These are phyloP conservation scores for Fusarium sp. DNA, from an alignment of 2,329 filamentous ascomycete species.

Conservation along the genomic window DNA sequence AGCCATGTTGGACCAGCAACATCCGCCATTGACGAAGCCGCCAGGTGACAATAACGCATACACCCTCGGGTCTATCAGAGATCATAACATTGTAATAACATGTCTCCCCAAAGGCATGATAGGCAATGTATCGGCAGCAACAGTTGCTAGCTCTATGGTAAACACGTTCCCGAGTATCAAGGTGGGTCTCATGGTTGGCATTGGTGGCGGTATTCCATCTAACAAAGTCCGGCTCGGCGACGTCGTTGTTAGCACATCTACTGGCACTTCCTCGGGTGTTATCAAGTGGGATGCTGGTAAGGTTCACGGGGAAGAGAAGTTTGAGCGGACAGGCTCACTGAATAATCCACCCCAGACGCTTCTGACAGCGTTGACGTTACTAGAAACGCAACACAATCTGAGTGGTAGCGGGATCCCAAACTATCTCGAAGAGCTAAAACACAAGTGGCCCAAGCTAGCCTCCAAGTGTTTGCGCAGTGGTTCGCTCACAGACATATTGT, in stretches of 20 bases:
- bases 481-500: no score
- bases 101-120: background rate
- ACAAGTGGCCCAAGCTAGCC: no score
- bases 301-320: no score
- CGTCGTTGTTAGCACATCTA: background rate
- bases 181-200: background rate
- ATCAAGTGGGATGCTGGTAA: no score
- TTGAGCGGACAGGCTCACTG: no score
- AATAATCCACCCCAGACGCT: no score
- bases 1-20: constrained; percentile 17
- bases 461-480: no score
- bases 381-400: no score
- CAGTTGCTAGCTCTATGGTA: background rate
- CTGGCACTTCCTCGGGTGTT: no score
- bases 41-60: constrained; percentile 14
- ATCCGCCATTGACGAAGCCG: background rate
- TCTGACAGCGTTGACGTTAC: no score
- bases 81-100: background rate
- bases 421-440: no score
- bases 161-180: background rate
- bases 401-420: no score
- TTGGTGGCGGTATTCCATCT: background rate
- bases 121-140: background rate
- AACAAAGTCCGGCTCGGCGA: background rate
- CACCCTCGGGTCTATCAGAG: background rate